Evolutionary conservation across 441 rosid species (phyloP), one percentile per base, ranked within the genome.

Genomic region (Croton laevigatus): DNA sequence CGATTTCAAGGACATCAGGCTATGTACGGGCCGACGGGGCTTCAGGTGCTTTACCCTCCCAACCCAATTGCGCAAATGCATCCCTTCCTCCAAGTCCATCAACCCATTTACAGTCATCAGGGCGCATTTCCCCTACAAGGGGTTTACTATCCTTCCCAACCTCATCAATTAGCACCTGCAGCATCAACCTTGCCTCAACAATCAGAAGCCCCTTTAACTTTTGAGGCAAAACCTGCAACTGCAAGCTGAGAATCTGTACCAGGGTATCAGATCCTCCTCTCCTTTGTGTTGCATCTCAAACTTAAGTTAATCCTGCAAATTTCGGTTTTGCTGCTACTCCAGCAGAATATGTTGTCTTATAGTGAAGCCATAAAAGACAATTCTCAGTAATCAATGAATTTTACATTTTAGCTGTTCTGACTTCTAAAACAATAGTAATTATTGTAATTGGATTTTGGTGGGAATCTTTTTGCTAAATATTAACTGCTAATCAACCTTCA

Each of bases 41-140:
- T 79, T 62, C 80, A 73, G 76, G 72, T 65, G 62, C 83, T 81
- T 52, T 79, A 77, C 77, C 82, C 86, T 8, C 79, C 84, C 59
- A 78, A 78, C 63, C 79, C 81, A 27, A 45, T 44, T 0, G 70
- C 59, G 20, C 71, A 63, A 37, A 42, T 75, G 62, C 58, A 57
- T 38, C 46, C 62, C 52, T 49, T 59, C 32, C 53, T 75, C 37
- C 76, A 74, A 65, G 59, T 40, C 51, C 71, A 72, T 48, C 81
- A 73, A 48, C 67, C 68, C 51, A 27, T 52, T 42, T 4, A 51
- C 8, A 37, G 36, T 36, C 38, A 73, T 57, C 68, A 58, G 38
- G 71, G 71, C 46, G 59, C 73, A 32, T 46, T 65, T 62, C 77
- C 48, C 8, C 61, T 65, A 34, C 58, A 54, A 10, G 79, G 46